Percentiles rank a stretch among this genome's conserved stretches.
phyloP scores from a whole-genome alignment of 1,284 basidiomycete genomes.

The Sporisorium reilianum region DNA sequence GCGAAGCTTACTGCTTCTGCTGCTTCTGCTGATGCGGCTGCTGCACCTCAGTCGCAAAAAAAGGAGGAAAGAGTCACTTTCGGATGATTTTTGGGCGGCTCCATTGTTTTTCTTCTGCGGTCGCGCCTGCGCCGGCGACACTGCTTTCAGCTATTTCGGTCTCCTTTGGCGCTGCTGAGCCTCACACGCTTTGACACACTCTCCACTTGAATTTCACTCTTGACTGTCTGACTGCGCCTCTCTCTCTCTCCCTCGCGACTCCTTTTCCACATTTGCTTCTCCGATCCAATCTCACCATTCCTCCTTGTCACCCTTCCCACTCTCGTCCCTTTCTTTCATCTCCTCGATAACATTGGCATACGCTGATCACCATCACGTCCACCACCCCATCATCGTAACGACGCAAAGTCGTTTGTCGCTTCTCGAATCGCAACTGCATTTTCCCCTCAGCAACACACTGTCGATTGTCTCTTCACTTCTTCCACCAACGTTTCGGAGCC shows the following conservation, averaged over 20 bases:
- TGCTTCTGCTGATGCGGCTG: too few relatives aligned
- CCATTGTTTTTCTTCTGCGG: too few relatives aligned
- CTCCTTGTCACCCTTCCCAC: background rate
- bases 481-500: background rate
- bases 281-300: background rate
- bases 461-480: background rate
- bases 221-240: too few relatives aligned
- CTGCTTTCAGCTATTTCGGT: too few relatives aligned
- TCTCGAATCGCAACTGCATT: background rate
- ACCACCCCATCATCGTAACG: background rate
- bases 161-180: too few relatives aligned
- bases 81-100: too few relatives aligned
- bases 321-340: background rate
- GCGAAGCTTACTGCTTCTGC: background rate
- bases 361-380: background rate
- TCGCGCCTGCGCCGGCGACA: too few relatives aligned
- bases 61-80: too few relatives aligned
- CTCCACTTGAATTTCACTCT: background rate
- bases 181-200: too few relatives aligned
- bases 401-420: too few relatives aligned
- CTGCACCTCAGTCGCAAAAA: too few relatives aligned
- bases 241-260: too few relatives aligned
- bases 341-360: background rate
- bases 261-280: constrained; percentile 1
- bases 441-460: background rate